Percentiles rank a stretch among this genome's conserved stretches.
phyloP scores from a whole-genome alignment of 768 basidiomycete species.

The Gymnopilus junonius region DNA sequence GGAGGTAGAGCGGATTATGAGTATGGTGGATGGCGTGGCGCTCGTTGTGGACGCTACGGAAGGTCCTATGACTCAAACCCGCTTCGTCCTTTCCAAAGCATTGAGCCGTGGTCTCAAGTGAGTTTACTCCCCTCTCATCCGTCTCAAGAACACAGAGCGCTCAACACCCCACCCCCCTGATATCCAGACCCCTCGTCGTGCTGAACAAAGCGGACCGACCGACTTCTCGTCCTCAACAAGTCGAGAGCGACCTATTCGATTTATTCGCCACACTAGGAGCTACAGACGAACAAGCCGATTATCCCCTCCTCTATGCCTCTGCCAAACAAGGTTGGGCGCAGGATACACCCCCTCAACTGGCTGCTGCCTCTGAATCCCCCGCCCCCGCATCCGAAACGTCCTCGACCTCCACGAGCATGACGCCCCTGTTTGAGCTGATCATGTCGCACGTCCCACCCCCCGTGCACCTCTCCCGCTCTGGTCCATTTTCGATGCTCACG shows the following conservation, averaged over 20 bases:
- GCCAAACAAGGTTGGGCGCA: conserved; percentile 57
- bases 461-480: conserved; percentile 36
- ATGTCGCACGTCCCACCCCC: conserved; percentile 48
- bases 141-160: not conserved
- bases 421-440: conserved; percentile 50
- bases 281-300: conserved; percentile 55
- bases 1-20: conserved; percentile 63
- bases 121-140: conserved; percentile 18
- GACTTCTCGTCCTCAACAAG: conserved; percentile 46
- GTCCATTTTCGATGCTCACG: conserved; percentile 56
- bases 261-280: conserved; percentile 55
- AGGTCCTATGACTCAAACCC: conserved; percentile 64
- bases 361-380: conserved; percentile 20
- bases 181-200: conserved; percentile 47
- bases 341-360: conserved; percentile 22
- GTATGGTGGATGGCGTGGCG: conserved; percentile 65
- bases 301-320: conserved; percentile 54
- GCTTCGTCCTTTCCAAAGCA: conserved; percentile 54
- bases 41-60: conserved; percentile 65
- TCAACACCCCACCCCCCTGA: not conserved
- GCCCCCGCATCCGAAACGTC: conserved; percentile 5
- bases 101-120: conserved; percentile 46
- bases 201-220: conserved; percentile 55
- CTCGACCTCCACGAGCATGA: conserved; percentile 36
- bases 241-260: conserved; percentile 55